Base-by-base conservation (phyloP, 257 asterid genomes). In the Primulina tabacum region DNA sequence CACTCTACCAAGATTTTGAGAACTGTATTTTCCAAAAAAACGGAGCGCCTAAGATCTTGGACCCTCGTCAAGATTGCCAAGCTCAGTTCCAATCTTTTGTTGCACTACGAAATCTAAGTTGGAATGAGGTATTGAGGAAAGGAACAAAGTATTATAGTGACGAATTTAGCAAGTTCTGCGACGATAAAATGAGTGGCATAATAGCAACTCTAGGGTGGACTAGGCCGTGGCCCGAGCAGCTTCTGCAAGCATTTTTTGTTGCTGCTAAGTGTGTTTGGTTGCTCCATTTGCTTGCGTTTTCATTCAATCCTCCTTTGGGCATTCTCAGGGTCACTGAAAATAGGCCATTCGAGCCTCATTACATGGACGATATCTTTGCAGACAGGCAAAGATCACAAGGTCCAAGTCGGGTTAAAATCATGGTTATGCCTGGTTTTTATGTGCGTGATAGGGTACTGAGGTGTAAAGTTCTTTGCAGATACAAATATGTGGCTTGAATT, bases 391-490 rank as follows among this genome's bases (percentile, higher is more conserved):
- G 78, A 72, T 66, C 82, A 30, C 86, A 88, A 60, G 87, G 92
- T 43, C 38, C 78, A 8, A 76, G 90, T 73, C 65, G 77, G 79
- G 95, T 89, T 16, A 89, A 93, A 88, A 74, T 89, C 11, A 87
- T 90, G 98, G 97, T 90, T n/a, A 82, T 85, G 95, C 98, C 98
- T 43, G 98, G 98, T 0, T 92, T 92, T 78, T 88, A 86, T 83
- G 94, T 90, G 81, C 87, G 79, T 43, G 89, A 88, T 58, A 86
- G 86, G 71, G 92, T 88, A 62, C 84, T 92, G 61, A 88, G 82
- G 78, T 90, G 97, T 74, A 86, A 90, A 83, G 98, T 90, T 73
- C 84, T 90, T 21, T 90, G 98, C 83, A 83, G 88, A 82, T 88
- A 92, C 21, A 90, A 88, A 71, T 73, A 85, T 59, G 74, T 72